Evolutionary conservation across 257 asterid species (phyloP).

Genomic region (Striga asiatica): DNA sequence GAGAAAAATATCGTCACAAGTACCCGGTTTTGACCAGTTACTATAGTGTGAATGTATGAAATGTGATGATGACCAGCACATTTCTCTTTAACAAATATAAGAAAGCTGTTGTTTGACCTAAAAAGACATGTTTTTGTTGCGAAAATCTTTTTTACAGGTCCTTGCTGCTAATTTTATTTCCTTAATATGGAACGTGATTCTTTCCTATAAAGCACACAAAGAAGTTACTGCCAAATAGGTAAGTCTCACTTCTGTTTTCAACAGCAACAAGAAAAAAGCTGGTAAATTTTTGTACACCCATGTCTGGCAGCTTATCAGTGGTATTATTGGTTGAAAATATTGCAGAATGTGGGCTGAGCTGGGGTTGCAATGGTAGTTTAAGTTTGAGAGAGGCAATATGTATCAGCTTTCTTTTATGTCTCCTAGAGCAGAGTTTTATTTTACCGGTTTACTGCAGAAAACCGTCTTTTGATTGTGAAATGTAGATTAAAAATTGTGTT

Average conservation of each 20-base stretch:
- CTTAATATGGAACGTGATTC: conserved; percentile 70
- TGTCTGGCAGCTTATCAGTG: not conserved
- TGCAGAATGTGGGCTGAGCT: too few species aligned
- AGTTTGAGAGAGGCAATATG: too few species aligned
- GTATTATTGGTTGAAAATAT: too few species aligned
- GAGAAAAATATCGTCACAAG: too few species aligned
- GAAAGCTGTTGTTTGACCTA: not conserved
- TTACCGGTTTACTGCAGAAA: not conserved
- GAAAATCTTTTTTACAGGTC: conserved; percentile 37
- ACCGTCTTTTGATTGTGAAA: not conserved
- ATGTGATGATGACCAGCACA: not conserved
- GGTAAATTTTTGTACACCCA: not conserved
- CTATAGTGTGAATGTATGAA: too few species aligned
- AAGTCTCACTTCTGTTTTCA: not conserved
- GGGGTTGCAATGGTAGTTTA: too few species aligned
- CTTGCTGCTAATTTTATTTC: conserved; percentile 81
- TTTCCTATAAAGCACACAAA: conserved; percentile 85
- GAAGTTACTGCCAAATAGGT: conserved; percentile 58
- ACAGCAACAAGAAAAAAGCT: too few species aligned
- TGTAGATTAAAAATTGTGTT: not conserved
- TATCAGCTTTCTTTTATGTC: too few species aligned
- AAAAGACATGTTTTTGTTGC: not conserved
- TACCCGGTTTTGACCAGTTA: too few species aligned
- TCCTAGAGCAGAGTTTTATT: too few species aligned
- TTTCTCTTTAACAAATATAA: not conserved